phyloP scores from a whole-genome alignment of 192 early-diverging fungal genomes.

The Linnemannia exigua region DNA sequence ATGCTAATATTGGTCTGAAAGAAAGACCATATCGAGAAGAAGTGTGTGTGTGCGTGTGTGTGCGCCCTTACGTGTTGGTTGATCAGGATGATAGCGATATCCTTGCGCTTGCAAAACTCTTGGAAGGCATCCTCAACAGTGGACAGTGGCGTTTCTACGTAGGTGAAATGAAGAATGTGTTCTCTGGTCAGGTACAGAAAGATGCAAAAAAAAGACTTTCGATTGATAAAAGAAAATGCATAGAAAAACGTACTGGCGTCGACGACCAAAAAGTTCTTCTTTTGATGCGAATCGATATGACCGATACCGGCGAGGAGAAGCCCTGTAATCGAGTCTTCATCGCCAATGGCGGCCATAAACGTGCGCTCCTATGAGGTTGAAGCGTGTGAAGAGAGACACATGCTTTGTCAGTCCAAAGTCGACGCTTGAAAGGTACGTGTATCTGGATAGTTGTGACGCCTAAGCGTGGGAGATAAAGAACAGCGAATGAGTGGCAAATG shows the following conservation, averaged over 20 bases:
- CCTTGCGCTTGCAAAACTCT: constrained; percentile 92
- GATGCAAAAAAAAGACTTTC: background rate
- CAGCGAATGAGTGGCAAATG: background rate
- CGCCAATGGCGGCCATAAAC: constrained; percentile 75
- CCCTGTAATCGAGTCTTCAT: constrained; percentile 94
- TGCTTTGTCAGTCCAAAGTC: constrained; percentile 1
- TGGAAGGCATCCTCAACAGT: constrained; percentile 85
- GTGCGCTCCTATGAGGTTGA: constrained; percentile 62
- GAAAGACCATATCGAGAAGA: background rate
- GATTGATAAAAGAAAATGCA: background rate
- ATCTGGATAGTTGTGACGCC: background rate
- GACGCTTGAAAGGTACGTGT: background rate
- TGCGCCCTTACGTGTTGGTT: constrained; percentile 87
- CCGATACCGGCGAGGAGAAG: constrained; percentile 98
- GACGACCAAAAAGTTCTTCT: constrained; percentile 96
- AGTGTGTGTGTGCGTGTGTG: no score
- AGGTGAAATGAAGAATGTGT: background rate
- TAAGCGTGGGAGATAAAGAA: background rate
- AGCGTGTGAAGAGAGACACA: background rate
- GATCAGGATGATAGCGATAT: constrained; percentile 98
- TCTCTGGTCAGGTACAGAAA: background rate
- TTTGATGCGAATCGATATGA: constrained; percentile 93
- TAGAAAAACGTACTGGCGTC: constrained; percentile 79
- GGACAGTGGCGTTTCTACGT: constrained; percentile 77
- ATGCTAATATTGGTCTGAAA: background rate